Evolutionary conservation across 2,329 filamentous ascomycete species (phyloP).

Genomic region (Paecilomyces fulvus): DNA sequence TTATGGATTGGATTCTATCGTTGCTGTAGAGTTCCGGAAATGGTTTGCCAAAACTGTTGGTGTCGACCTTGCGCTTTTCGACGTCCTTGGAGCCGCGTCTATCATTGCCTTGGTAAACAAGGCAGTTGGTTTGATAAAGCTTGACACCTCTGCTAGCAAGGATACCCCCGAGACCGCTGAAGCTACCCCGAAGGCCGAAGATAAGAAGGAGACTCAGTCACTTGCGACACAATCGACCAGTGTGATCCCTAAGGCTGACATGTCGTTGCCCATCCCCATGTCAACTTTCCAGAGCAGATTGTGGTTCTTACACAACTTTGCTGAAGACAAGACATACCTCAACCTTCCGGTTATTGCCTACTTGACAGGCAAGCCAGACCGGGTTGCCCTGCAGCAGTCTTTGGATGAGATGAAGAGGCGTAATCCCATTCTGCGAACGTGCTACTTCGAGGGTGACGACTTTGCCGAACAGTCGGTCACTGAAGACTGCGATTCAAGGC

Average conservation of each 20-base stretch:
- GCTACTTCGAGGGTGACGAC: slow-evolving; percentile 15
- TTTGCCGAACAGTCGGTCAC: slow-evolving; percentile 15
- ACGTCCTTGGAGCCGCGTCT: slow-evolving; percentile 15
- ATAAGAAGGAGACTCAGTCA: not conserved
- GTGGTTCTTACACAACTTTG: slow-evolving; percentile 16
- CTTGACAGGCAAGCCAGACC: slow-evolving; percentile 9
- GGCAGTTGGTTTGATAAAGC: slow-evolving; percentile 11
- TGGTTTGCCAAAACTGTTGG: slow-evolving; percentile 14
- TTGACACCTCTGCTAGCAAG: not conserved
- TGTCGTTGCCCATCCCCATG: slow-evolving; percentile 10
- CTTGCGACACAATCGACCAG: not conserved
- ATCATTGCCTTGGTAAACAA: slow-evolving; percentile 14
- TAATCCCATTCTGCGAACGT: slow-evolving; percentile 12
- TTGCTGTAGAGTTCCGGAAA: slow-evolving; percentile 16
- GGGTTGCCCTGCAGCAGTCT: slow-evolving; percentile 6
- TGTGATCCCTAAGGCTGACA: not conserved
- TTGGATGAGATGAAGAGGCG: slow-evolving; percentile 10
- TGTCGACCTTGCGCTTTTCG: slow-evolving; percentile 17
- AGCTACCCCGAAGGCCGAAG: not conserved
- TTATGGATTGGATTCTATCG: slow-evolving; percentile 13
- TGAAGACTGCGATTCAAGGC: slow-evolving; percentile 7
- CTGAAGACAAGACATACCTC: slow-evolving; percentile 12
- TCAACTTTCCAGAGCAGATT: slow-evolving; percentile 16
- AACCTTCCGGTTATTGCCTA: slow-evolving; percentile 12
- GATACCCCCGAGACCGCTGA: not conserved